Percentiles rank a stretch among this genome's conserved stretches.
Evolutionary conservation across 108 stramenopile genomes (phyloP).

Genomic region (Stephanodiscus triporus): DNA sequence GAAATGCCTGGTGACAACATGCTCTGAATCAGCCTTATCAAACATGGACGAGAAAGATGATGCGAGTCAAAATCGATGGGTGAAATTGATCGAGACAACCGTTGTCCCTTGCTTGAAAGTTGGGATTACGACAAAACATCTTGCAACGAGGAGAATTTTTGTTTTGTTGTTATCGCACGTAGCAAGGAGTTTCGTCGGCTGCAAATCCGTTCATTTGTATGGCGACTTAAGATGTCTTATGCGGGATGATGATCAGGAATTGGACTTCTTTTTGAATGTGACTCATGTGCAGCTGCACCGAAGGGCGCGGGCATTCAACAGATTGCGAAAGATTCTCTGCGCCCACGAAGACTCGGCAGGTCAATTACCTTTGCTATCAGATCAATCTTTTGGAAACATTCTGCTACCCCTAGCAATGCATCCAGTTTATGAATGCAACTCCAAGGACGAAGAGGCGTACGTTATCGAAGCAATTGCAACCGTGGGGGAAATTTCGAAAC

Average conservation of each 20-base stretch:
- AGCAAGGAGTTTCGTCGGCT: constrained; percentile 42
- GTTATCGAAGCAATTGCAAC: constrained; percentile 81
- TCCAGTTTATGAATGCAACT: constrained; percentile 82
- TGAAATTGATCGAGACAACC: constrained; percentile 66
- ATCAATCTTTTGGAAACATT: constrained; percentile 69
- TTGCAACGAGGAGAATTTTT: constrained; percentile 57
- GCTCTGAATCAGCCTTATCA: constrained; percentile 42
- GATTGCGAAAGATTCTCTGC: constrained; percentile 68
- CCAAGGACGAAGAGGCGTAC: constrained; percentile 71
- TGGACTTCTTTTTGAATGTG: constrained; percentile 94
- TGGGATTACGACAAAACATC: constrained; percentile 57
- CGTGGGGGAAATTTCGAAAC: constrained; percentile 72
- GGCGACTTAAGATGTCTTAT: constrained; percentile 74
- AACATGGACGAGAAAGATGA: constrained; percentile 12
- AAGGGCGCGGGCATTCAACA: constrained; percentile 76
- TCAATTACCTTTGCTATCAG: constrained; percentile 37
- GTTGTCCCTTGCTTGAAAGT: constrained; percentile 63
- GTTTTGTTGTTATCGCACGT: constrained; percentile 71
- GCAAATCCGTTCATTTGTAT: constrained; percentile 63
- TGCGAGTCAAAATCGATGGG: constrained; percentile 45
- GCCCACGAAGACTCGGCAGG: constrained; percentile 9
- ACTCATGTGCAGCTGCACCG: constrained; percentile 97
- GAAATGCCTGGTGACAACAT: constrained; percentile 59
- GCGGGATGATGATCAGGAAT: constrained; percentile 81
- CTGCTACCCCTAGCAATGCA: constrained; percentile 89